These are phyloP conservation scores for Rhododendron williamsianum DNA, from an alignment of 148 eudicot genomes.

Conservation along the genomic window DNA sequence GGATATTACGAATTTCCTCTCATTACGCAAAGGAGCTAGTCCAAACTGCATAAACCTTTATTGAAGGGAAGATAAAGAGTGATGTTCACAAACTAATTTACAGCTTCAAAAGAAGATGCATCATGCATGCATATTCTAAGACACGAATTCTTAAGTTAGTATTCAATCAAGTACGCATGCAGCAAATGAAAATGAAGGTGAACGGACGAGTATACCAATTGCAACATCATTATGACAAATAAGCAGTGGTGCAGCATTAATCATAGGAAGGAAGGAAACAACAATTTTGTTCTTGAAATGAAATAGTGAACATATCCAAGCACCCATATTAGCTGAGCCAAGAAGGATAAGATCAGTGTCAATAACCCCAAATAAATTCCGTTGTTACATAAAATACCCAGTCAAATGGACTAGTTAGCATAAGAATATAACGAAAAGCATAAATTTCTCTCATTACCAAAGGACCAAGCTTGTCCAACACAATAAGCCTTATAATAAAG, in stretches of 20 bases:
- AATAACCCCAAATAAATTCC: too few relatives aligned
- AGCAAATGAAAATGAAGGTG: background rate
- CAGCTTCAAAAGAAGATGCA: background rate
- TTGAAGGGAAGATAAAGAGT: background rate
- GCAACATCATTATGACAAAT: background rate
- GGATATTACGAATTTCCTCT: background rate
- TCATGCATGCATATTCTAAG: background rate
- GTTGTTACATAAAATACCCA: too few relatives aligned
- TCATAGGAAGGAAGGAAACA: background rate
- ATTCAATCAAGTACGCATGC: background rate
- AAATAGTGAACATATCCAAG: too few relatives aligned
- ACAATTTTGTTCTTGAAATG: background rate
- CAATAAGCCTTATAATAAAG: background rate
- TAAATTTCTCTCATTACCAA: background rate
- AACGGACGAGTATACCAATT: background rate
- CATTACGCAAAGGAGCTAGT: background rate
- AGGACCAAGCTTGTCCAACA: background rate
- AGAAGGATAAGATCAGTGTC: background rate
- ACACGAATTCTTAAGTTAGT: background rate
- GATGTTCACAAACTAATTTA: background rate
- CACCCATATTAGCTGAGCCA: background rate
- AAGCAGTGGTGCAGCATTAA: background rate
- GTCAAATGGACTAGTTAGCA: too few relatives aligned
- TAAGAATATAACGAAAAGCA: background rate
- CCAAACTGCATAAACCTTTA: background rate